Evolutionary conservation across 495 filamentous ascomycete genomes (phyloP).

Genomic region (Neurospora hispaniola): DNA sequence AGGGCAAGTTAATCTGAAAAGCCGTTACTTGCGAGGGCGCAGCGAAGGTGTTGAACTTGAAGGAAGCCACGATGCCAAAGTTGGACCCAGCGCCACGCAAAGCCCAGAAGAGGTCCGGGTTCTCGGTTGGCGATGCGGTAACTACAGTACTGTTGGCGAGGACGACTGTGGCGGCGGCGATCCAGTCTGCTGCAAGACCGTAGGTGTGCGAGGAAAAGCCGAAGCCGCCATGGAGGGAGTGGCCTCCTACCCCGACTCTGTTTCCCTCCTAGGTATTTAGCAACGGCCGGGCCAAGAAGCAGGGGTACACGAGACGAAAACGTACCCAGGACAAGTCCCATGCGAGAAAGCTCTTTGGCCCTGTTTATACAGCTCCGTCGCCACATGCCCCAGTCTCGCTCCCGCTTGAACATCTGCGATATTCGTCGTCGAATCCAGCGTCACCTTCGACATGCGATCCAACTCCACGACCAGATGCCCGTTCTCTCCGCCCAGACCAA

Average conservation of each 20-base stretch:
- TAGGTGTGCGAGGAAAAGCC: slow-evolving; percentile 36
- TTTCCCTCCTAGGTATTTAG: background rate
- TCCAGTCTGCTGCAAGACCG: slow-evolving; percentile 36
- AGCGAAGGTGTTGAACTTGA: slow-evolving; percentile 34
- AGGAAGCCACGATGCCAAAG: slow-evolving; percentile 32
- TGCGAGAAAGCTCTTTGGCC: slow-evolving; percentile 34
- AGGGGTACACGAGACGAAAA: background rate
- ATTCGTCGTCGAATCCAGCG: slow-evolving; percentile 25
- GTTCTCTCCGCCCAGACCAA: slow-evolving; percentile 37
- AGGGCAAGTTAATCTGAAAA: slow-evolving; percentile 28
- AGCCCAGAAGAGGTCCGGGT: slow-evolving; percentile 36
- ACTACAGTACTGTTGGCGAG: slow-evolving; percentile 33
- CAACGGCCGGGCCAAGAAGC: background rate
- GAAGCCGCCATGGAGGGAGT: slow-evolving; percentile 35
- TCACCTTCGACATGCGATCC: slow-evolving; percentile 33
- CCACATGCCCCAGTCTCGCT: slow-evolving; percentile 30
- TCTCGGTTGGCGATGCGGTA: slow-evolving; percentile 27
- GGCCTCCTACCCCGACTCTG: slow-evolving; percentile 35
- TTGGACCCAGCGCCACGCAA: slow-evolving; percentile 33
- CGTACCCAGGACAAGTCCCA: slow-evolving; percentile 36
- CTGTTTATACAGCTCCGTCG: slow-evolving; percentile 26
- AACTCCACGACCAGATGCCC: slow-evolving; percentile 36
- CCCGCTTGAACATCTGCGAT: slow-evolving; percentile 32
- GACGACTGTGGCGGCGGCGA: slow-evolving; percentile 29
- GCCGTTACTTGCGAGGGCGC: slow-evolving; percentile 5